Evolutionary conservation across 108 stramenopile genomes (phyloP).

Genomic region (Bacterosira constricta): DNA sequence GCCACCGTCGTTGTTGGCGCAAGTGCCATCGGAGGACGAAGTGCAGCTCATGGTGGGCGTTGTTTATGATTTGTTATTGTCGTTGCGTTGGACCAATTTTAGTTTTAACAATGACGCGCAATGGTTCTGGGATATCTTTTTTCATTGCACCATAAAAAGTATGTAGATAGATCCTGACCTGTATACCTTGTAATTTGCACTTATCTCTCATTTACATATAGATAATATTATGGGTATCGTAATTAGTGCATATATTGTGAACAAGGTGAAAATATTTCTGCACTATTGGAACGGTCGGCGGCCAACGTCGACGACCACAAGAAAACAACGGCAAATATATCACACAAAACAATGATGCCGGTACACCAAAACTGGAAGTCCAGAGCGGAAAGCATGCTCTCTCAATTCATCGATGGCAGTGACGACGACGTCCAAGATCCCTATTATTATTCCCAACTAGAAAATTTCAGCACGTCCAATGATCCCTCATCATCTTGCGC

Average conservation of each 20-base stretch:
- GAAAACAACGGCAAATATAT: background rate
- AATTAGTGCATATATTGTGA: background rate
- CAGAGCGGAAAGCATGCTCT: slow-evolving; percentile 37
- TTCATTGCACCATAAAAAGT: too few species aligned
- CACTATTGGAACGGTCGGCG: background rate
- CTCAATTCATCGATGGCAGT: slow-evolving; percentile 31
- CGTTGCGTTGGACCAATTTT: too few species aligned
- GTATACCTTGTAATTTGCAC: too few species aligned
- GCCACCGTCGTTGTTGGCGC: background rate
- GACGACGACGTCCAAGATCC: background rate
- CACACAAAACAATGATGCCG: slow-evolving; percentile 11
- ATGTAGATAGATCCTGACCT: too few species aligned
- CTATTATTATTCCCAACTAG: background rate
- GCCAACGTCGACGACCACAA: background rate
- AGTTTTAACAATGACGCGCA: too few species aligned
- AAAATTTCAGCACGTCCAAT: slow-evolving; percentile 27
- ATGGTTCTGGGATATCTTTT: too few species aligned
- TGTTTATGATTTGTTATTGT: background rate
- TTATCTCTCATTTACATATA: too few species aligned
- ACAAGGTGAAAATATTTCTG: background rate
- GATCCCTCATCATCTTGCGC: background rate
- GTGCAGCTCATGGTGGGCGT: slow-evolving; percentile 9
- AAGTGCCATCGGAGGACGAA: background rate
- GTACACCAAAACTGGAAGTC: slow-evolving; percentile 24
- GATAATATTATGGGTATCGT: too few species aligned